Base-by-base conservation (phyloP, 768 basidiomycete genomes). In the Tephrocybe rancida region DNA sequence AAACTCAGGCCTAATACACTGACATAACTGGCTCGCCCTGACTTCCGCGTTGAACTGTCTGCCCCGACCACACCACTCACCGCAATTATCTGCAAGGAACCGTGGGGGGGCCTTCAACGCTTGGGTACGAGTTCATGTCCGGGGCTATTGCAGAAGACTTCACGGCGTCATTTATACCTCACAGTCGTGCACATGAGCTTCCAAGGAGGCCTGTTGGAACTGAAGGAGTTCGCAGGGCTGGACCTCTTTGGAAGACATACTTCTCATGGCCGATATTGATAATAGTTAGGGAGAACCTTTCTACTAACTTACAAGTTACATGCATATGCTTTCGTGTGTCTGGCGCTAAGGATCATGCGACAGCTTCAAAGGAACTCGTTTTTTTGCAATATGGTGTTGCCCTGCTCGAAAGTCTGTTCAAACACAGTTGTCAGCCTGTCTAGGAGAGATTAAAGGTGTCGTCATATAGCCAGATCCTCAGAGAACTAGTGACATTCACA, bases 221-320 rank as follows among this genome's bases (percentile, higher is more conserved):
- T 1, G 68, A 71, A 29, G 84, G 76, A 14, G 78, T 82, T 13
- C 91, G 85, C 67, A 76, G 81, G 54, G 95, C 95, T 3, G n/a
- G n/a, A 86, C 98, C 24, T 76, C 86, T 8, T 69, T 98, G 65
- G 93, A 96, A 63, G 89, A 92, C 55, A 93, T 98, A 93, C 89
- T 96, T 32, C 57, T 83, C 25, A 78, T 83, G 55, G 87, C 87
- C 3, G 73, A 66, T 49, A 50, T 48, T 29, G n/a, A n/a, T n/a
- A n/a, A n/a, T n/a, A n/a, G n/a, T n/a, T n/a, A n/a, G n/a, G n/a
- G n/a, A n/a, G n/a, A n/a, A n/a, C n/a, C n/a, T n/a, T n/a, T n/a
- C n/a, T n/a, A n/a, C n/a, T n/a, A n/a, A n/a, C n/a, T n/a, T n/a
- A n/a, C n/a, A n/a, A n/a, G n/a, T 29, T 25, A 19, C 6, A 16